Evolutionary conservation across 2,329 filamentous ascomycete genomes (phyloP).

Genomic region (Monilinia fructicola): DNA sequence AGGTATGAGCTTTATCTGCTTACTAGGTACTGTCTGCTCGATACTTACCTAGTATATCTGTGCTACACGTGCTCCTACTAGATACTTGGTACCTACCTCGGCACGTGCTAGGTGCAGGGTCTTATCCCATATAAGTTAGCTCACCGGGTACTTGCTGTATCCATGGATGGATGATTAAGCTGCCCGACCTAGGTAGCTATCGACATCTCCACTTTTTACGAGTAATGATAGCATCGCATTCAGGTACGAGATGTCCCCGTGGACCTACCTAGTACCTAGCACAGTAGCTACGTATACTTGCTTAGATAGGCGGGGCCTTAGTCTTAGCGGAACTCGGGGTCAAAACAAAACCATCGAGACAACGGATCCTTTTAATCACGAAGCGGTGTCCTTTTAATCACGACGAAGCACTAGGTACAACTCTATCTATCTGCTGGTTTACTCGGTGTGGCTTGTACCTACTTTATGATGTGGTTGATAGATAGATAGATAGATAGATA

Average conservation of each 20-base stretch:
- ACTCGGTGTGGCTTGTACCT: constrained; percentile 10
- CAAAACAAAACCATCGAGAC: not conserved
- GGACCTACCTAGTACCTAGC: not conserved
- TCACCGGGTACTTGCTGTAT: not conserved
- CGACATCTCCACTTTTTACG: not conserved
- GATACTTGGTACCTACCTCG: not conserved
- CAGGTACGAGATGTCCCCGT: constrained; percentile 3
- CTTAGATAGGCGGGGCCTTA: no score
- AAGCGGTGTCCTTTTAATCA: not conserved
- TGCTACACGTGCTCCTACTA: not conserved
- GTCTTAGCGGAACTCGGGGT: constrained; percentile 13
- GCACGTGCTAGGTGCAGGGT: constrained; percentile 1
- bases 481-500: not conserved
- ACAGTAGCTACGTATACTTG: no score
- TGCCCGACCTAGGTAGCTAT: not conserved
- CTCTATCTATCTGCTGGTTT: no score
- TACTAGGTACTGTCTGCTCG: no score
- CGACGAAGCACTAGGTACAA: no score
- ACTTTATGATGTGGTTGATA: no score
- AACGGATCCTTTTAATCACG: no score
- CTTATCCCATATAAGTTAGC: not conserved
- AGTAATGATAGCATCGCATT: not conserved
- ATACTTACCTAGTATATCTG: no score
- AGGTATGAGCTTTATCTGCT: no score
- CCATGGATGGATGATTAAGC: not conserved